These are phyloP conservation scores for Daldinia loculata DNA, from an alignment of 495 filamentous ascomycete genomes.

Conservation along the genomic window DNA sequence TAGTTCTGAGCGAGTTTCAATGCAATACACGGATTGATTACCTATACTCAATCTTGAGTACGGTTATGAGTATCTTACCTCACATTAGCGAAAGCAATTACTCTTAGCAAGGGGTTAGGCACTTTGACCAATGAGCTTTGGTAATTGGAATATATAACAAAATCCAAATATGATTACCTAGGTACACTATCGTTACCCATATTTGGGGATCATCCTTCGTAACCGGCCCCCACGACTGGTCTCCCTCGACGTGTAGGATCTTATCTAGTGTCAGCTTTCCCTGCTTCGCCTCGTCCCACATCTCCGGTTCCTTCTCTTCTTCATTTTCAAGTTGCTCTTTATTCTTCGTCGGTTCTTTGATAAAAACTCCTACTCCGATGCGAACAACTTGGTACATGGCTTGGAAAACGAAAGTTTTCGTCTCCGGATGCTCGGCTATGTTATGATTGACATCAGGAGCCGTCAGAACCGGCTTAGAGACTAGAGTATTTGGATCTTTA, in stretches of 20 bases:
- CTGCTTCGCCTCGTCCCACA: conserved; percentile 27
- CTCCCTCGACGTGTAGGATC: conserved; percentile 28
- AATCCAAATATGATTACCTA: conserved; percentile 4
- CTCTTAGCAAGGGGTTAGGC: background rate
- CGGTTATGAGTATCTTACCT: background rate
- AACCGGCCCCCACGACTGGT: conserved; percentile 24
- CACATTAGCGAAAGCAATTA: too few relatives aligned
- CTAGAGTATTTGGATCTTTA: background rate
- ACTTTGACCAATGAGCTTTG: background rate
- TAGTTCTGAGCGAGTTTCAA: background rate
- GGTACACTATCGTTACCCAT: conserved; percentile 24
- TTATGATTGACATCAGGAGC: conserved; percentile 15
- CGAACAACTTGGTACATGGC: conserved; percentile 15
- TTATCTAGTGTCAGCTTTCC: conserved; percentile 35
- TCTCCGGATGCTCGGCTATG: conserved; percentile 3
- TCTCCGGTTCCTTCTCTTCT: conserved; percentile 12
- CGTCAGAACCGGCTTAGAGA: conserved; percentile 6
- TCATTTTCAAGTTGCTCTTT: background rate
- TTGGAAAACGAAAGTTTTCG: conserved; percentile 12
- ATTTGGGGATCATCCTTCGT: conserved; percentile 32
- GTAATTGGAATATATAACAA: background rate
- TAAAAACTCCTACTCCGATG: conserved; percentile 24
- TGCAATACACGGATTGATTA: background rate
- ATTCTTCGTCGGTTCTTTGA: conserved; percentile 11
- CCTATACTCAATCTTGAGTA: background rate